These are phyloP conservation scores for Zygosaccharomyces kombuchaensis DNA, from an alignment of 805 yeast genomes.

Conservation along the genomic window DNA sequence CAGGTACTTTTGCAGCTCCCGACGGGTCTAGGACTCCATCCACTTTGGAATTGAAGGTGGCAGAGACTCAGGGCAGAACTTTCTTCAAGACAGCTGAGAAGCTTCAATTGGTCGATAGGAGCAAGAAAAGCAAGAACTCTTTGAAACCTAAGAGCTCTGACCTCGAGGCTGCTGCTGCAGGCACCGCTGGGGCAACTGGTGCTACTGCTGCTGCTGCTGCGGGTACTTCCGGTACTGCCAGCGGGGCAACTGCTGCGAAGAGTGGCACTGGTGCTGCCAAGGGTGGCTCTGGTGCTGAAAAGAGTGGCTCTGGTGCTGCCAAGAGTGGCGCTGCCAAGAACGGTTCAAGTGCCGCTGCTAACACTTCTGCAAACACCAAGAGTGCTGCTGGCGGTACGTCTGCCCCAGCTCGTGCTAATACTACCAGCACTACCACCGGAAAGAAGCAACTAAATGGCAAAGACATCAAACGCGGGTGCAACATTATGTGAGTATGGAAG, in stretches of 20 bases:
- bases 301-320: neutral
- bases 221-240: conserved; percentile 7
- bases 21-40: conserved; percentile 73
- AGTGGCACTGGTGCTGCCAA: conserved; percentile 11
- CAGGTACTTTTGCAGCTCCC: conserved; percentile 70
- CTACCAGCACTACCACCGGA: neutral
- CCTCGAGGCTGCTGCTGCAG: neutral
- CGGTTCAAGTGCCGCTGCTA: conserved; percentile 1
- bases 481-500: conserved; percentile 3
- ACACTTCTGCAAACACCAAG: neutral
- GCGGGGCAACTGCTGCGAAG: conserved; percentile 11
- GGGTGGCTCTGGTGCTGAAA: conserved; percentile 4
- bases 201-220: conserved; percentile 10
- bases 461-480: neutral
- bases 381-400: conserved; percentile 7
- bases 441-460: neutral
- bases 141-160: neutral
- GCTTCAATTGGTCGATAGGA: conserved; percentile 16
- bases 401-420: neutral
- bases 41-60: conserved; percentile 59
- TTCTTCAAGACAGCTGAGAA: conserved; percentile 49
- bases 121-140: conserved; percentile 7
- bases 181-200: conserved; percentile 1
- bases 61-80: conserved; percentile 59
- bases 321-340: too few species aligned